Conservation (phyloP, 768 basidiomycete genomes). For the Lactarius evosmus region DNA sequence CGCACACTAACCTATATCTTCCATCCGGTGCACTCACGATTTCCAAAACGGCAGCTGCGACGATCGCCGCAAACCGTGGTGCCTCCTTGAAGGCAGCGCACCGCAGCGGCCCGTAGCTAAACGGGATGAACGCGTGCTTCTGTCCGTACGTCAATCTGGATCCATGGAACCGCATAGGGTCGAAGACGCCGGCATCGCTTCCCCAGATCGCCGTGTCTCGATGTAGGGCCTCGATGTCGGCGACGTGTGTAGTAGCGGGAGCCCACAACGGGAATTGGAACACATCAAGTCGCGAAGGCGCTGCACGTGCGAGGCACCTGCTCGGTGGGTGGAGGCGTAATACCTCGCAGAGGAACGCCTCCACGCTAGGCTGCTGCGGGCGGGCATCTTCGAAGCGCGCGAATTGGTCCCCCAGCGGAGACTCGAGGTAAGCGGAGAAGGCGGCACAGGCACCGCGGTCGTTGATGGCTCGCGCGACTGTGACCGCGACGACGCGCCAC, state of each 20-base stretch:
- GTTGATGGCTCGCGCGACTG: slow-evolving; percentile 40
- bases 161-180: slow-evolving; percentile 43
- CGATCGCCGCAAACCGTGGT: slow-evolving; percentile 47
- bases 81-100: slow-evolving; percentile 52
- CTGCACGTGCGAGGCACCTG: slow-evolving; percentile 41
- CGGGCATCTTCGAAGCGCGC: slow-evolving; percentile 12
- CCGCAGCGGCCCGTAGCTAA: slow-evolving; percentile 48
- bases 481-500: slow-evolving; percentile 55
- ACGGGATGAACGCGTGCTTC: slow-evolving; percentile 38
- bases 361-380: slow-evolving; percentile 33
- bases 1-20: slow-evolving; percentile 29
- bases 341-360: slow-evolving; percentile 42
- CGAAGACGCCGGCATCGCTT: slow-evolving; percentile 38
- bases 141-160: slow-evolving; percentile 27
- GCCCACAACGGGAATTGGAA: slow-evolving; percentile 17
- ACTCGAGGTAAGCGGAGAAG: slow-evolving; percentile 39
- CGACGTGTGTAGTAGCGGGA: slow-evolving; percentile 26
- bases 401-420: slow-evolving; percentile 37
- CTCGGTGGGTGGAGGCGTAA: slow-evolving; percentile 53
- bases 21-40: slow-evolving; percentile 34
- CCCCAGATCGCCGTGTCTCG: slow-evolving; percentile 40
- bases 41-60: slow-evolving; percentile 44
- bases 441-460: slow-evolving; percentile 31
- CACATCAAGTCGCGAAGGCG: slow-evolving; percentile 5
- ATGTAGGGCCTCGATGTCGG: slow-evolving; percentile 29